Conservation (phyloP, 345 rosid species). For the Iberis pinnata region DNA sequence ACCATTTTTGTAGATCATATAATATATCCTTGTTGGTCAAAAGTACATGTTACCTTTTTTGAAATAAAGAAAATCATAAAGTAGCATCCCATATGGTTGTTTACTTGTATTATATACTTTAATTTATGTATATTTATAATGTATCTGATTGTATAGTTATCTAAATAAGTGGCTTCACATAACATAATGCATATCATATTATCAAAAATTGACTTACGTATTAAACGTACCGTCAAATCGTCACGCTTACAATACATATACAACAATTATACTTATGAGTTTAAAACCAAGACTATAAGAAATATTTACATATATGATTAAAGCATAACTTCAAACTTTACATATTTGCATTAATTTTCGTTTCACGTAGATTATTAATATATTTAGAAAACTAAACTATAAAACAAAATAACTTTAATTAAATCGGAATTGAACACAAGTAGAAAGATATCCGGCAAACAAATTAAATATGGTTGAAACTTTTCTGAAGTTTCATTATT, state of each 20-base stretch:
- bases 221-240: no score
- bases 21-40: conserved; percentile 12
- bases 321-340: not conserved
- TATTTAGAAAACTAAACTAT: not conserved
- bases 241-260: no score
- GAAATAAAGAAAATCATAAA: not conserved
- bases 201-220: no score
- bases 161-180: no score
- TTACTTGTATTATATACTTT: not conserved
- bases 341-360: no score
- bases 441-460: conserved; percentile 15
- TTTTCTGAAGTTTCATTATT: conserved; percentile 1
- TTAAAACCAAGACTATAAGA: not conserved
- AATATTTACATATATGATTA: not conserved
- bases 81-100: conserved; percentile 26
- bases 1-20: conserved; percentile 19
- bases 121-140: not conserved
- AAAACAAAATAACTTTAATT: not conserved
- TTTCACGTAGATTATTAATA: not conserved
- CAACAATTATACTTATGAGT: not conserved
- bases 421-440: not conserved
- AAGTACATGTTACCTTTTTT: conserved; percentile 18
- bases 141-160: not conserved
- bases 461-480: not conserved
- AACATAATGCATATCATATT: no score